phyloP scores from a whole-genome alignment of 1,139 yeast genomes.

The Magnusiomyces tetraspermus region DNA sequence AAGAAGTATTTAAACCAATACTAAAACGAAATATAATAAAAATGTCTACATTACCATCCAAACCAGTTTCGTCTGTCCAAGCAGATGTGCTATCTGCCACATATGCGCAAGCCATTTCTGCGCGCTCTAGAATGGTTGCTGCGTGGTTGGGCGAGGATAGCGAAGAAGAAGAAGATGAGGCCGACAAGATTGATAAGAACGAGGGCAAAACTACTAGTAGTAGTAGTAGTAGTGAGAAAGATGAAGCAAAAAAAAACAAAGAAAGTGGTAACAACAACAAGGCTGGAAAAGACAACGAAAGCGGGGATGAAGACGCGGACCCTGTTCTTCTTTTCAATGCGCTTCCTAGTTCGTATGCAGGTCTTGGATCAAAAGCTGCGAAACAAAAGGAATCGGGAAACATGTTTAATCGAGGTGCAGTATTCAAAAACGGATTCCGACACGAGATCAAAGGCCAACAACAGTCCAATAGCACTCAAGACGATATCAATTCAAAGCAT shows the following conservation, averaged over 20 bases:
- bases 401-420: background rate
- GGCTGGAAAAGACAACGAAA: background rate
- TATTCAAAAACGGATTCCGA: background rate
- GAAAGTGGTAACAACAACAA: background rate
- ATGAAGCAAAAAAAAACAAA: background rate
- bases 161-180: background rate
- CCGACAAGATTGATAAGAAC: background rate
- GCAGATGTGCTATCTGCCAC: background rate
- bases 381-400: background rate
- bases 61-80: background rate
- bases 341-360: background rate
- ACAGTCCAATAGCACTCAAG: background rate
- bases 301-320: background rate
- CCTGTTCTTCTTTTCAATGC: background rate
- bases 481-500: background rate
- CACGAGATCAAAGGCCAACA: background rate
- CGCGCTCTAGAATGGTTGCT: background rate
- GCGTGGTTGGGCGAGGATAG: conserved; percentile 1
- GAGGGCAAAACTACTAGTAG: background rate
- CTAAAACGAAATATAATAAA: too few relatives aligned
- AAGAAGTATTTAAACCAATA: too few relatives aligned
- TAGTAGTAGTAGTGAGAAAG: background rate
- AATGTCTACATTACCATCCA: background rate
- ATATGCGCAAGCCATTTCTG: conserved; percentile 3
- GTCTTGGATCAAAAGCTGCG: background rate